Evolutionary conservation across 1,139 yeast genomes (phyloP), one percentile per base, ranked within the genome.

Genomic region (Hemisphaericaspora xylofermentans): DNA sequence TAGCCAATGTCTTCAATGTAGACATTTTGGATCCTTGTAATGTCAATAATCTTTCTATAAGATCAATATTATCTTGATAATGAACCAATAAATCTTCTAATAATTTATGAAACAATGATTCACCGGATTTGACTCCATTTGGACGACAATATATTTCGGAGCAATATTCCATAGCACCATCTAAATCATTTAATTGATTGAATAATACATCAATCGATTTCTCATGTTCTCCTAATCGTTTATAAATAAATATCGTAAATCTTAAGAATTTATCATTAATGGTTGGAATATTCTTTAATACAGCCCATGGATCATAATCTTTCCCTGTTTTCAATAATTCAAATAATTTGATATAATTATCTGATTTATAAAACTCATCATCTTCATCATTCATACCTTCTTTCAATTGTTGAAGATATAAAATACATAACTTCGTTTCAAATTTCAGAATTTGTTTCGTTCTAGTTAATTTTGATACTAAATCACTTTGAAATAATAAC

Each of bases 171-270:
- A 84, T 74, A 0, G 95, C 86, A 14, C 69, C 67, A 18, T 65
- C 64, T 42, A 78, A 72, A 53, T 84, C 85, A 12, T 76, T 64
- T 36, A 88, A 61, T 33, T 82, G 80, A 43, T 74, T 72, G 42
- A 78, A 80, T 35, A 82, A 70, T 1, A 88, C 77, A 46, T 78
- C 78, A 21, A 93, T 66, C 0, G 91, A 83, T 38, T 79, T 75
- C 12, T 74, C 73, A 53, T 88, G 88, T 43, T 79, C 80, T 1
- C 80, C 83, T 35, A 85, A 59, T 46, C 78, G 71, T 33, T 75
- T 74, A 43, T 84, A 71, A 2, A 91, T 76, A 38, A 78, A 72
- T 0, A 88, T 79, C 33, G 80, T 73, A 37, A 86, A 62, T 24
- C 72, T 44, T 5, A 71, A 54, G 43, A 60, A 68, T 27, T 54